Evolutionary conservation across 805 yeast genomes (phyloP).

Genomic region (Teunomyces barrocoloradensis): DNA sequence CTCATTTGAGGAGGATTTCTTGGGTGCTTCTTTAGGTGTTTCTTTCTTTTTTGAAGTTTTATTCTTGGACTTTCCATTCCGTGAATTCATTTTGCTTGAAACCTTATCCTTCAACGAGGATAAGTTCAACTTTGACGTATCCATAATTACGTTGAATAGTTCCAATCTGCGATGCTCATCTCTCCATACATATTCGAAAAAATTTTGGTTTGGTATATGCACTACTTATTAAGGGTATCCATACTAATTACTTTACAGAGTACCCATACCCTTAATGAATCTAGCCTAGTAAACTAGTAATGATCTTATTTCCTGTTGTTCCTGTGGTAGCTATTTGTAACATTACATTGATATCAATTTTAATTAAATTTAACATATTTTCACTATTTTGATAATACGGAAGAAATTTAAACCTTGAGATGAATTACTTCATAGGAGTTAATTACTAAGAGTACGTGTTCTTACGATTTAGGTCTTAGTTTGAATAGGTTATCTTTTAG

Average conservation of each 20-base stretch:
- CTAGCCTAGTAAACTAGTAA: too few relatives aligned
- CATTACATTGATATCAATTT: too few relatives aligned
- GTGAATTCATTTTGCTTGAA: conserved; percentile 12
- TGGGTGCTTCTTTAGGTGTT: conserved; percentile 1
- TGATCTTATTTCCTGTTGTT: not conserved
- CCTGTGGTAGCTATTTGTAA: not conserved
- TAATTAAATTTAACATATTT: too few relatives aligned
- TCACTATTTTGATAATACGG: too few relatives aligned
- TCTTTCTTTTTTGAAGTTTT: conserved; percentile 8
- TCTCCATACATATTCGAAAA: not conserved
- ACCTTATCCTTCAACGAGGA: conserved; percentile 66
- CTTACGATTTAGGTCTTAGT: too few relatives aligned
- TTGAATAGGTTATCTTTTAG: too few relatives aligned
- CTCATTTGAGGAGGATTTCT: conserved; percentile 4
- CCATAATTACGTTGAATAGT: conserved; percentile 30
- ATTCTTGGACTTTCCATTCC: conserved; percentile 7
- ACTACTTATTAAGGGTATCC: not conserved
- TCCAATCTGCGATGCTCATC: conserved; percentile 5
- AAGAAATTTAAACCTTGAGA: too few relatives aligned
- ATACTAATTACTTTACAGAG: not conserved
- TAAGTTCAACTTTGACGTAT: conserved; percentile 43
- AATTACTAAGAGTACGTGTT: too few relatives aligned
- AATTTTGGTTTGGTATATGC: not conserved
- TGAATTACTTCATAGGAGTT: too few relatives aligned
- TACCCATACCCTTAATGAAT: not conserved